Evolutionary conservation across 1,139 yeast species (phyloP).

Genomic region (Blastobotrys serpentis): DNA sequence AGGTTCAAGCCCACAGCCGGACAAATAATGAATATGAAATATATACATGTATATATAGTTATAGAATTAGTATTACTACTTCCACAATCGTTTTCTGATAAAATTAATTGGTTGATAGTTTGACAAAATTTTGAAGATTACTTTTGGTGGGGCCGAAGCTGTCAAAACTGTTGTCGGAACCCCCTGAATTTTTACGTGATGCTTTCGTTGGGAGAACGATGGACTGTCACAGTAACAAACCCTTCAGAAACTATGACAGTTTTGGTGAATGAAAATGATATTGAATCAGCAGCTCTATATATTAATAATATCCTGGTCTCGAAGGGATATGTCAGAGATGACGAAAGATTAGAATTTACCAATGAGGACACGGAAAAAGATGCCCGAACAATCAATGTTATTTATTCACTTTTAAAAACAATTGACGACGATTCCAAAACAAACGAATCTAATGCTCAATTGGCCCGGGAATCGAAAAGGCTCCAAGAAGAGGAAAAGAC

Average conservation of each 20-base stretch:
- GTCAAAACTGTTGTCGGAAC: too few relatives aligned
- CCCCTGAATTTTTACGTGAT: neutral
- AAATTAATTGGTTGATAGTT: neutral
- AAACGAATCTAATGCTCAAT: conserved; percentile 16
- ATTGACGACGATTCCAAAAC: conserved; percentile 26
- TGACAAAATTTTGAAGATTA: too few relatives aligned
- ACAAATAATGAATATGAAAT: conserved; percentile 6
- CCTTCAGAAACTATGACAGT: conserved; percentile 10
- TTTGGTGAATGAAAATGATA: conserved; percentile 19
- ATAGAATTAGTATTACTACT: too few relatives aligned
- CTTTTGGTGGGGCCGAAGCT: too few relatives aligned
- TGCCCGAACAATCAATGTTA: conserved; percentile 31
- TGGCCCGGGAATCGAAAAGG: conserved; percentile 18
- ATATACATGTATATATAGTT: neutral
- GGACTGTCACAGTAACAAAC: neutral
- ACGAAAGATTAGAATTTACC: conserved; percentile 27
- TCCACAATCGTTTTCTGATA: too few relatives aligned
- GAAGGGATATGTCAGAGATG: conserved; percentile 30
- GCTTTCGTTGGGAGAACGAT: conserved; percentile 6
- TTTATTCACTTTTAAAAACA: conserved; percentile 32
- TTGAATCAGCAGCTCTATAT: conserved; percentile 30
- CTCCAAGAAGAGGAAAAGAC: conserved; percentile 23
- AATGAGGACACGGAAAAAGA: conserved; percentile 22
- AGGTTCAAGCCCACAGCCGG: conserved; percentile 4
- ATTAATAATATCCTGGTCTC: conserved; percentile 32